Percentiles rank a stretch among this genome's conserved stretches.
Evolutionary conservation across 2,329 filamentous ascomycete genomes (phyloP).

Genomic region (Madurella mycetomatis): DNA sequence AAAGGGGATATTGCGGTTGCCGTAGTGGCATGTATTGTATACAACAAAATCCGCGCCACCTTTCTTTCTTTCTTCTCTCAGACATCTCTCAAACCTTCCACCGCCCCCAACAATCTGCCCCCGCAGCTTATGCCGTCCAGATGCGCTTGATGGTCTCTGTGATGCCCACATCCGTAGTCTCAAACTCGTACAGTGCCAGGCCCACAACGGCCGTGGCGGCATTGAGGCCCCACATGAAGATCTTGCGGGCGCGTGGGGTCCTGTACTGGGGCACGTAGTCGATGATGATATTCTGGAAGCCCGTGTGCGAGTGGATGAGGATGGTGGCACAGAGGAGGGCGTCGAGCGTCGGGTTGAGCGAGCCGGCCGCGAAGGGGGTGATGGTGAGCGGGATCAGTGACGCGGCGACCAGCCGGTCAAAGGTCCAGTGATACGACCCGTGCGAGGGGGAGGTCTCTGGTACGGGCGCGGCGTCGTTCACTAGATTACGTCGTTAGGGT

Average conservation of each 20-base stretch:
- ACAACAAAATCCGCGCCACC: conserved; percentile 10
- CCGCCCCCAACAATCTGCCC: neutral
- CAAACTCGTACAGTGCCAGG: conserved; percentile 93
- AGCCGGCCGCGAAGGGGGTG: conserved; percentile 86
- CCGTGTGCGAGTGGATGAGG: conserved; percentile 91
- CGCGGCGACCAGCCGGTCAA: conserved; percentile 79
- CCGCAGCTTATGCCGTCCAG: conserved; percentile 67
- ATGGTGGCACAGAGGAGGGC: conserved; percentile 77
- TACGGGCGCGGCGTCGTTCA: conserved; percentile 80
- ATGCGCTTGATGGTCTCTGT: conserved; percentile 84
- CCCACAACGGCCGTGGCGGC: conserved; percentile 73
- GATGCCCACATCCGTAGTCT: conserved; percentile 95
- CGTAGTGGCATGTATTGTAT: conserved; percentile 4
- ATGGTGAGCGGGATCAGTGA: conserved; percentile 82
- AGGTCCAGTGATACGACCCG: conserved; percentile 98
- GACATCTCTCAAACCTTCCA: neutral
- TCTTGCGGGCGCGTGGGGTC: conserved; percentile 62
- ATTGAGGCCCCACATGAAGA: conserved; percentile 75
- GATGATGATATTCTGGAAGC: conserved; percentile 84
- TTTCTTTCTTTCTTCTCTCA: neutral
- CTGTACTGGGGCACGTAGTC: conserved; percentile 81
- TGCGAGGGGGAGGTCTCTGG: conserved; percentile 70
- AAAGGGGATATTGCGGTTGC: conserved; percentile 12
- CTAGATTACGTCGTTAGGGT: conserved; percentile 41
- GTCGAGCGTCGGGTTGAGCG: conserved; percentile 84